phyloP scores from a whole-genome alignment of 768 basidiomycete genomes.

The Flagelloscypha sp. region DNA sequence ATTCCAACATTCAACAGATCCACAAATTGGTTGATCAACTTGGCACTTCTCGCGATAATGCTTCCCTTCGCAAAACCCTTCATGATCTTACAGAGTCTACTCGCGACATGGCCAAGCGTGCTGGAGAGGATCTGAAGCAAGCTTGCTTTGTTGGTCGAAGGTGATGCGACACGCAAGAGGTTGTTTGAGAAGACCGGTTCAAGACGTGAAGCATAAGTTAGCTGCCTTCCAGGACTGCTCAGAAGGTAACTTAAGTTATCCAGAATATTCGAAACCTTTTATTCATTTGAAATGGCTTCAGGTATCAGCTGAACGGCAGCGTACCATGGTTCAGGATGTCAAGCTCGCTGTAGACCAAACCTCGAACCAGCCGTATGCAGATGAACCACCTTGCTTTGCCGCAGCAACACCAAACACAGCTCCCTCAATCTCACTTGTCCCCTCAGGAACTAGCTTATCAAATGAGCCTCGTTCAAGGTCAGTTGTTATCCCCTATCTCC shows the following conservation, averaged over 20 bases:
- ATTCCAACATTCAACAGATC: constrained; percentile 93
- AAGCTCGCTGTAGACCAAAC: constrained; percentile 82
- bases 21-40: constrained; percentile 92
- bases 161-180: too few species aligned
- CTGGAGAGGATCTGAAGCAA: constrained; percentile 91
- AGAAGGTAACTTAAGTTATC: too few species aligned
- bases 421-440: constrained; percentile 66
- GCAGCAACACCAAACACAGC: constrained; percentile 60
- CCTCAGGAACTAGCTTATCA: constrained; percentile 93
- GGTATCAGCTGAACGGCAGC: constrained; percentile 83
- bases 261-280: too few species aligned
- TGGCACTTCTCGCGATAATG: constrained; percentile 76
- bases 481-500: too few species aligned
- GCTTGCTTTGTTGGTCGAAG: constrained; percentile 60
- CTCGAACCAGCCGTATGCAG: too few species aligned
- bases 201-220: too few species aligned
- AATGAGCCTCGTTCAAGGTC: constrained; percentile 84
- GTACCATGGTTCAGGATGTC: constrained; percentile 81
- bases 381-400: constrained; percentile 40
- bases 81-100: constrained; percentile 94
- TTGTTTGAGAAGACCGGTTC: too few species aligned
- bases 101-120: constrained; percentile 88
- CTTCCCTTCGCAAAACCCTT: constrained; percentile 71
- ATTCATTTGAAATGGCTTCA: too few species aligned
- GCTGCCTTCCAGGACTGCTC: too few species aligned